Conservation (phyloP, 139 green algal genomes). For the Asterochloris sp. region DNA sequence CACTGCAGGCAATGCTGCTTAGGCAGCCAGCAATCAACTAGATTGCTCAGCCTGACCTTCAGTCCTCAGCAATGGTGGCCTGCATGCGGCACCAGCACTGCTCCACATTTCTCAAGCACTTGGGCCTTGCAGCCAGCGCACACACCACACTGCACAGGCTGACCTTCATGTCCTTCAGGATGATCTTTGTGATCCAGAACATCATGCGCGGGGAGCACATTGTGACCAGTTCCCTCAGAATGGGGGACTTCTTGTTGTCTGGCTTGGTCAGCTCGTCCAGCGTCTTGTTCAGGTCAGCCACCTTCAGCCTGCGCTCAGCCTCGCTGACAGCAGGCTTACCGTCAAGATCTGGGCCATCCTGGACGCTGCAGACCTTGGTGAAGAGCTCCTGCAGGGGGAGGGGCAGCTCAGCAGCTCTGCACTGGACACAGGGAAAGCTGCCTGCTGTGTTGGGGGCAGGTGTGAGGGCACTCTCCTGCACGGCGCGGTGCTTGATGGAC, state of each 20-base stretch:
- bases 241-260: conserved; percentile 22
- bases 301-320: conserved; percentile 24
- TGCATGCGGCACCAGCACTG: not conserved
- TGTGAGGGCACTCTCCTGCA: too few species aligned
- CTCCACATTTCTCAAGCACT: not conserved
- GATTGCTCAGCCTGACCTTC: not conserved
- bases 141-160: not conserved
- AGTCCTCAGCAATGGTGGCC: not conserved
- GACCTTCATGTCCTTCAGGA: conserved; percentile 69
- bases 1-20: too few species aligned
- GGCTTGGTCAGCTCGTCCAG: conserved; percentile 44
- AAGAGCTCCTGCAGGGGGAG: conserved; percentile 43
- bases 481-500: too few species aligned
- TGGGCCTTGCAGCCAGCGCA: not conserved
- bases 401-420: not conserved
- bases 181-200: conserved; percentile 66
- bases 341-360: not conserved
- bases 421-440: not conserved
- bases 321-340: not conserved
- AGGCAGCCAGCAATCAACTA: too few species aligned
- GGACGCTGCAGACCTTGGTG: conserved; percentile 21
- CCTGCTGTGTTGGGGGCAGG: too few species aligned
- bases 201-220: conserved; percentile 52
- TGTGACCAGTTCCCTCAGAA: conserved; percentile 20
- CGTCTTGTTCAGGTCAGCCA: conserved; percentile 50